Percentiles rank a stretch among this genome's conserved stretches.
These are phyloP conservation scores for Colletotrichum camelliae DNA, from an alignment of 2,329 filamentous ascomycete species.

Conservation along the genomic window DNA sequence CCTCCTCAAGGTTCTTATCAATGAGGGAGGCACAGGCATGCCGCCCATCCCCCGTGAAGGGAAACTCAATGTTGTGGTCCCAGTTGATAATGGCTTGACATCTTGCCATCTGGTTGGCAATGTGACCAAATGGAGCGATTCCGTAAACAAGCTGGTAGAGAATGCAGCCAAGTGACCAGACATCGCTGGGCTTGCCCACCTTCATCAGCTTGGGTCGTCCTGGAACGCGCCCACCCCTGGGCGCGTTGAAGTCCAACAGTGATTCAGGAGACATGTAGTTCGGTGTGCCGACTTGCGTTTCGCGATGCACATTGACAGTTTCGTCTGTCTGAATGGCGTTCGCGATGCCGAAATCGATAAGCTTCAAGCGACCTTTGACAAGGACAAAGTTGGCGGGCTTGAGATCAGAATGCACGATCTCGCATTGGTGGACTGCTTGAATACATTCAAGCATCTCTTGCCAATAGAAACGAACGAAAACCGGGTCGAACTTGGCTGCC, in stretches of 20 bases:
- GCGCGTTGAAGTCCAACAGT: constrained; percentile 83
- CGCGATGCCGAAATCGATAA: constrained; percentile 98
- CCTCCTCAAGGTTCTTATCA: constrained; percentile 66
- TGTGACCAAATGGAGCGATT: constrained; percentile 93
- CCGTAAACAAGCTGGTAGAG: constrained; percentile 98
- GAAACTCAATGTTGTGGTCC: constrained; percentile 75
- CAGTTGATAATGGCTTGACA: constrained; percentile 88
- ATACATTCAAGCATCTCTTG: constrained; percentile 99
- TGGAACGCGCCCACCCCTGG: constrained; percentile 48
- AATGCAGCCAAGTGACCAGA: constrained; percentile 96
- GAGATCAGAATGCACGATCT: constrained; percentile 95
- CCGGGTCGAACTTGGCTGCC: constrained; percentile 79
- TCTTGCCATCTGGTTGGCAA: constrained; percentile 83
- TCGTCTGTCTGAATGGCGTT: constrained; percentile 96
- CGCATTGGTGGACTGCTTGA: constrained; percentile 83
- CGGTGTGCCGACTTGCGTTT: constrained; percentile 92
- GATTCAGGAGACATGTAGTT: constrained; percentile 99
- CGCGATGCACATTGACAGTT: constrained; percentile 96
- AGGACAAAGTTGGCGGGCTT: constrained; percentile 98
- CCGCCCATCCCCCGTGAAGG: constrained; percentile 73
- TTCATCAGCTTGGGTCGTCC: constrained; percentile 81
- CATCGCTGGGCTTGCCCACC: constrained; percentile 91
- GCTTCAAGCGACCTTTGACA: constrained; percentile 86
- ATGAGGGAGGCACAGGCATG: constrained; percentile 60
- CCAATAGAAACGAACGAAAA: constrained; percentile 98